Evolutionary conservation across 2,329 filamentous ascomycete genomes (phyloP).

Genomic region (Xylaria sp.): DNA sequence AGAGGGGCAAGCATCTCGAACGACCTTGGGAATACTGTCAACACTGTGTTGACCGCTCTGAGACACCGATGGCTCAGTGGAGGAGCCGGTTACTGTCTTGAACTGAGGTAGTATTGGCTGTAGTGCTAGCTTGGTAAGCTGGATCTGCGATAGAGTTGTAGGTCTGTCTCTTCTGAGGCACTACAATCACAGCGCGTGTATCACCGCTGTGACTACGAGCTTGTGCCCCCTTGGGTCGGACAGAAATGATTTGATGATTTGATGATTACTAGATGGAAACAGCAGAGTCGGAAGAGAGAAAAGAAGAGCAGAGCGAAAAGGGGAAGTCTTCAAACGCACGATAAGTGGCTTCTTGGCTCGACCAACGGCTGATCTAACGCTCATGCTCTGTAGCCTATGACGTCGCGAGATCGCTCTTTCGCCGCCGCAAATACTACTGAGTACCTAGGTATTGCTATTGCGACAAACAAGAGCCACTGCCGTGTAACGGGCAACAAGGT

Average conservation of each 20-base stretch:
- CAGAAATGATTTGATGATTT: neutral
- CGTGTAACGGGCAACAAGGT: constrained; percentile 12
- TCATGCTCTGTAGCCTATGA: constrained; percentile 1
- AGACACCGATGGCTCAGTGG: constrained; percentile 18
- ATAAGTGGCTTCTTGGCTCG: neutral
- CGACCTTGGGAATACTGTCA: constrained; percentile 16
- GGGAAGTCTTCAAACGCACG: neutral
- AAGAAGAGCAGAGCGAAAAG: neutral
- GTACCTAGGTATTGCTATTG: neutral
- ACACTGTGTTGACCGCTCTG: constrained; percentile 14
- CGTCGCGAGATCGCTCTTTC: neutral
- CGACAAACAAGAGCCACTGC: constrained; percentile 17
- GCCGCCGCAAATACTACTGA: too few relatives aligned
- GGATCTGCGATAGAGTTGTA: neutral
- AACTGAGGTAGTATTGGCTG: constrained; percentile 10
- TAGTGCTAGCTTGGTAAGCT: neutral
- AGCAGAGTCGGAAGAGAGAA: neutral
- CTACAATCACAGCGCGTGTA: neutral
- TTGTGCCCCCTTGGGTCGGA: neutral
- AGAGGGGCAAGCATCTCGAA: neutral
- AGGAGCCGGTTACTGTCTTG: constrained; percentile 13
- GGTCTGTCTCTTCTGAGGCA: too few relatives aligned
- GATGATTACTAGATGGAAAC: neutral
- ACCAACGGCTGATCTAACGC: neutral
- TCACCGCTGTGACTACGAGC: neutral